Evolutionary conservation across 2,329 filamentous ascomycete genomes (phyloP).

Genomic region (Aspergillus transmontanensis): DNA sequence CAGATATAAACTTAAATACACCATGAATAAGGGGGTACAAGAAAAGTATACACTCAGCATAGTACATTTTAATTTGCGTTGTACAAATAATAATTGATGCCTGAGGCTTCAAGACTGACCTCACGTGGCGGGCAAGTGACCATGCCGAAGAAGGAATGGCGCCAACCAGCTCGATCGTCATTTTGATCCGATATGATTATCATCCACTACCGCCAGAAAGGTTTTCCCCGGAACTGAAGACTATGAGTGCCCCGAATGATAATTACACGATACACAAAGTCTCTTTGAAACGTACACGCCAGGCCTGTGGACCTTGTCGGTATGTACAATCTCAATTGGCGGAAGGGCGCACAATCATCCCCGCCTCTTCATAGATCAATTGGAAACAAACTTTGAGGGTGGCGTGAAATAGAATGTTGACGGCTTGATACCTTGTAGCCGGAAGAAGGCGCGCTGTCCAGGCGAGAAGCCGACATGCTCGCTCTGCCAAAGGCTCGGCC

Average conservation of each 20-base stretch:
- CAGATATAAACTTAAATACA: too few species aligned
- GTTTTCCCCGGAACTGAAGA: neutral
- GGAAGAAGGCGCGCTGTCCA: constrained; percentile 31
- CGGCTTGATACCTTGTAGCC: constrained; percentile 12
- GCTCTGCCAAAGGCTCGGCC: constrained; percentile 26
- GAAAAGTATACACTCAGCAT: neutral
- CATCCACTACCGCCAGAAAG: neutral
- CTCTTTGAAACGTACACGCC: constrained; percentile 27
- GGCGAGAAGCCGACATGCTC: constrained; percentile 31
- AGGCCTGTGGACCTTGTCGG: constrained; percentile 31
- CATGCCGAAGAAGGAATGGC: neutral
- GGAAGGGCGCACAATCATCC: too few species aligned
- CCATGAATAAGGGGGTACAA: neutral
- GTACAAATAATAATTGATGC: neutral
- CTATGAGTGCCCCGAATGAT: constrained; percentile 23
- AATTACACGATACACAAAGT: constrained; percentile 30
- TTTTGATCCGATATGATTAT: neutral
- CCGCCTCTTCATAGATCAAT: neutral
- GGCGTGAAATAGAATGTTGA: neutral
- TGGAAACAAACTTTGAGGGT: neutral
- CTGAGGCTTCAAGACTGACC: neutral
- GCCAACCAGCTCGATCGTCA: neutral
- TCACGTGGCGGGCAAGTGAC: neutral
- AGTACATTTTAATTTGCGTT: too few species aligned
- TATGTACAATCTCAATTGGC: constrained; percentile 9